Conservation (phyloP, 2,329 filamentous ascomycete genomes). For the Curvularia verruculosa region DNA sequence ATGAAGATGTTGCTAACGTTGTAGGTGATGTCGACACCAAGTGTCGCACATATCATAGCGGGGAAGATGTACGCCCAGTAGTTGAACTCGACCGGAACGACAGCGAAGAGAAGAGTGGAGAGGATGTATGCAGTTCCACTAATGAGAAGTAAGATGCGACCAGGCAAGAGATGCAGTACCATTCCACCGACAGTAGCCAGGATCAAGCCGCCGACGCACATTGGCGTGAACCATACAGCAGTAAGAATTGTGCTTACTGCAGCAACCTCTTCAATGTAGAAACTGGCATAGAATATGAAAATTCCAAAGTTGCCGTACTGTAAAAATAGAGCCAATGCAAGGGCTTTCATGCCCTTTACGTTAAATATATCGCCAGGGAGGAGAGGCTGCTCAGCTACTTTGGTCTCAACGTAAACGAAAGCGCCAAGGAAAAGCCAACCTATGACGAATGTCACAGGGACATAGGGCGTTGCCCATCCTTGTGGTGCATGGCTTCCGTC, state of each 20-base stretch:
- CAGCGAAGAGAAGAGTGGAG: conserved; percentile 43
- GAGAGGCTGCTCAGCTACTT: conserved; percentile 70
- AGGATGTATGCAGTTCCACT: conserved; percentile 42
- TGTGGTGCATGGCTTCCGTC: conserved; percentile 71
- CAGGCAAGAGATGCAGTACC: conserved; percentile 45
- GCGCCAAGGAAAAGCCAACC: conserved; percentile 65
- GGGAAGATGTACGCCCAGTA: conserved; percentile 50
- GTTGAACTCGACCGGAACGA: conserved; percentile 40
- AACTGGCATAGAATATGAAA: conserved; percentile 48
- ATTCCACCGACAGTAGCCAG: conserved; percentile 44
- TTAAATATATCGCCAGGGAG: conserved; percentile 73
- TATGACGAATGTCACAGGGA: conserved; percentile 67
- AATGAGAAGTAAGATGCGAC: conserved; percentile 40
- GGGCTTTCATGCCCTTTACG: conserved; percentile 66
- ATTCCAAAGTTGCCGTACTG: conserved; percentile 48
- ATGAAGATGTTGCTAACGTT: conserved; percentile 49
- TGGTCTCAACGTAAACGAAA: conserved; percentile 74
- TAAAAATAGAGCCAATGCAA: conserved; percentile 53
- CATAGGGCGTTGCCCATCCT: conserved; percentile 76
- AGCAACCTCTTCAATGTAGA: conserved; percentile 45
- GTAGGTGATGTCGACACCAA: conserved; percentile 48
- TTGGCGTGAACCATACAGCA: conserved; percentile 46
- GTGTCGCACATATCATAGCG: conserved; percentile 53
- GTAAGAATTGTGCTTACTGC: conserved; percentile 39
- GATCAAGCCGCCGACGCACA: conserved; percentile 46